Base-by-base conservation (phyloP, 2,329 filamentous ascomycete genomes). In the Anthostomella pinea region DNA sequence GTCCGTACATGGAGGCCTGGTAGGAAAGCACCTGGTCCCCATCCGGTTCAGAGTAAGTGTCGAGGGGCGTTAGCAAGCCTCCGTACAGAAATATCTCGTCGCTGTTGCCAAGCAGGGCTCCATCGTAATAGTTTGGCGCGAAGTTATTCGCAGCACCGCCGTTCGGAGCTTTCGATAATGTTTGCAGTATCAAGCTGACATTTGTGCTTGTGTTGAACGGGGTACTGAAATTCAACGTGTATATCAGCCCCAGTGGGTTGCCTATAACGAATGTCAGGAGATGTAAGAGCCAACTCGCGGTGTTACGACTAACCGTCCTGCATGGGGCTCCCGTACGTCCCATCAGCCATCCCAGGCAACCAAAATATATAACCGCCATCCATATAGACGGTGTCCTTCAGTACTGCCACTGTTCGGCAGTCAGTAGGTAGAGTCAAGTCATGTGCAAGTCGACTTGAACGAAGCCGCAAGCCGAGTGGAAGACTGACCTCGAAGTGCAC, bases 61-160 rank as follows among this genome's bases (percentile, higher is more conserved):
- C 52, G 0, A 64, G 69, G 3, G 58, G 39, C 4, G 27, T 39
- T 6, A 70, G 29, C 3, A 79, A 53, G 1, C 83, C 83, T 13
- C 83, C 83, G 35, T 81, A 87, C 2, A 81, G 65, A 48, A 72
- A 80, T 50, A 80, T 79, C 41, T 83, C 72, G 31, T 71, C 62
- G 39, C 85, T 65, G 48, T 85, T 87, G 30, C 70, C 72, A 20
- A 87, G 72, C 63, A 87, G 74, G 6, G 68, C 75, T 2, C 83
- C 83, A 41, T 84, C 80, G 11, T 67, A 43, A 43, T 75, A 83
- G 46, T 75, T 75, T 0, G 79, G 78, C 0, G 69, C 67, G 28
- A 72, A 42, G 43, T 74, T 75, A 44, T 72, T 77, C 20, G 66
- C 66, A 13, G 59, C 58, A 3, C 65, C 66, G 6, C 70, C 66